phyloP scores from a whole-genome alignment of 768 basidiomycete species.

The Gloeopeniophorella convolvens region DNA sequence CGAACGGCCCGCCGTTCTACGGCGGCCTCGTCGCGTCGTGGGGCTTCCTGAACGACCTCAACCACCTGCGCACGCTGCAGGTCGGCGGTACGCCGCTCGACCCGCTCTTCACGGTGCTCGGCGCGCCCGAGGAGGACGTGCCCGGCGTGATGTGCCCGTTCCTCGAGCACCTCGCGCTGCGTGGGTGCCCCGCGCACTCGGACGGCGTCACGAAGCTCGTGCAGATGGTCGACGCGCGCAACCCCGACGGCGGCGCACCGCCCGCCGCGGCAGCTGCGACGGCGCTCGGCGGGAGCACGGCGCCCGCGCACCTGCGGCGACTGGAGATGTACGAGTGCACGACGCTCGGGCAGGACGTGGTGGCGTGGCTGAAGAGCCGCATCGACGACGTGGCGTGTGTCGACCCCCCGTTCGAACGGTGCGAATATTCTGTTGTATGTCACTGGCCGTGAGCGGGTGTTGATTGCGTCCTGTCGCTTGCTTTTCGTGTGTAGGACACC shows the following conservation, averaged over 20 bases:
- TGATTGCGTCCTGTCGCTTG: conserved; percentile 12
- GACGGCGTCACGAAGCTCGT: conserved; percentile 66
- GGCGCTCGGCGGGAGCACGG: conserved; percentile 40
- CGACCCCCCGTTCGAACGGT: conserved; percentile 48
- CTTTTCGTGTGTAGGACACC: conserved; percentile 20
- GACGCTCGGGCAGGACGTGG: conserved; percentile 59
- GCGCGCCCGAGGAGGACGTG: conserved; percentile 53
- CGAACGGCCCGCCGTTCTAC: conserved; percentile 39
- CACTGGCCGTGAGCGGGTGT: conserved; percentile 18
- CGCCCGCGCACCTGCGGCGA: conserved; percentile 45
- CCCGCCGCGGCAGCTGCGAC: conserved; percentile 25
- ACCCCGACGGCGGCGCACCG: conserved; percentile 42
- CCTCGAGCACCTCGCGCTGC: conserved; percentile 53
- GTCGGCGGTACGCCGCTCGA: conserved; percentile 64
- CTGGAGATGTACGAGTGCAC: conserved; percentile 66
- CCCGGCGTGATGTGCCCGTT: conserved; percentile 57
- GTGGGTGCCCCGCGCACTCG: conserved; percentile 55
- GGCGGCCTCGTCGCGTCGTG: conserved; percentile 57
- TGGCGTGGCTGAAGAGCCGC: conserved; percentile 57
- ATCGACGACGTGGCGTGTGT: conserved; percentile 57
- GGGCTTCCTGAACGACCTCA: conserved; percentile 57
- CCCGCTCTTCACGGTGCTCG: conserved; percentile 51
- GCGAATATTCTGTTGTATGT: conserved; percentile 21
- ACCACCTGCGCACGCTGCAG: conserved; percentile 50
- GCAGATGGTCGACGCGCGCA: conserved; percentile 63